These are phyloP conservation scores for Pythium rhizo-oryzae DNA, from an alignment of 352 stramenopile genomes.

Conservation along the genomic window DNA sequence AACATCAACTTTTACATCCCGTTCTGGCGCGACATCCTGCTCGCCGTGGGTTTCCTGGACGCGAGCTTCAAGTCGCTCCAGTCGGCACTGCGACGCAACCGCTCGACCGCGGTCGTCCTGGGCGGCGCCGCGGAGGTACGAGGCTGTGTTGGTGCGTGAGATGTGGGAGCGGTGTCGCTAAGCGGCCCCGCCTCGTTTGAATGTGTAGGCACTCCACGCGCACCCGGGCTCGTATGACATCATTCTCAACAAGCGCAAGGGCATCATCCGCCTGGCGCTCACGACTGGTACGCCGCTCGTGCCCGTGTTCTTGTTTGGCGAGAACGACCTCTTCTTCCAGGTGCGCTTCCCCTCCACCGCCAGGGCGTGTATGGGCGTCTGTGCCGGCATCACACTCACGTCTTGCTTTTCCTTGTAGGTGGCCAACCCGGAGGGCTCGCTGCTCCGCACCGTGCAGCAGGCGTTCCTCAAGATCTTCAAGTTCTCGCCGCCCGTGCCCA, in stretches of 20 bases:
- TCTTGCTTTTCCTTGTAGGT: conserved; percentile 23
- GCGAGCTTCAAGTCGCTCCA: conserved; percentile 47
- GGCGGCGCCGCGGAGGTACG: conserved; percentile 51
- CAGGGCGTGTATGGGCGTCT: background rate
- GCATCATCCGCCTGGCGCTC: conserved; percentile 65
- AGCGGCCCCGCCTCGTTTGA: background rate
- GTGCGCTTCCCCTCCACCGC: conserved; percentile 15
- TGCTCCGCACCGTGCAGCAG: conserved; percentile 42
- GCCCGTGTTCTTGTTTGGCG: conserved; percentile 71
- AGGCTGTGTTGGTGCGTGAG: background rate
- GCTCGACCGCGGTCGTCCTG: conserved; percentile 41
- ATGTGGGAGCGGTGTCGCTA: background rate
- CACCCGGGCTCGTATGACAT: conserved; percentile 49
- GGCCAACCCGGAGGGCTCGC: conserved; percentile 43
- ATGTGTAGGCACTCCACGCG: conserved; percentile 43
- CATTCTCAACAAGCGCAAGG: conserved; percentile 68
- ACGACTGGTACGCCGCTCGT: conserved; percentile 56
- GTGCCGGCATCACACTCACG: background rate
- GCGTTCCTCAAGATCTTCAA: conserved; percentile 40
- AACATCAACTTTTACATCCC: conserved; percentile 53
- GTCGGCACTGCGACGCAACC: conserved; percentile 32
- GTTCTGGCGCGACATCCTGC: conserved; percentile 54
- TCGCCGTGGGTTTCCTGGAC: conserved; percentile 55
- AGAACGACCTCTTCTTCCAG: conserved; percentile 60
- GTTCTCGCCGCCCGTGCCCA: conserved; percentile 43